Base-by-base conservation (phyloP, 2,329 filamentous ascomycete genomes). In the Graphilbum fragrans region DNA sequence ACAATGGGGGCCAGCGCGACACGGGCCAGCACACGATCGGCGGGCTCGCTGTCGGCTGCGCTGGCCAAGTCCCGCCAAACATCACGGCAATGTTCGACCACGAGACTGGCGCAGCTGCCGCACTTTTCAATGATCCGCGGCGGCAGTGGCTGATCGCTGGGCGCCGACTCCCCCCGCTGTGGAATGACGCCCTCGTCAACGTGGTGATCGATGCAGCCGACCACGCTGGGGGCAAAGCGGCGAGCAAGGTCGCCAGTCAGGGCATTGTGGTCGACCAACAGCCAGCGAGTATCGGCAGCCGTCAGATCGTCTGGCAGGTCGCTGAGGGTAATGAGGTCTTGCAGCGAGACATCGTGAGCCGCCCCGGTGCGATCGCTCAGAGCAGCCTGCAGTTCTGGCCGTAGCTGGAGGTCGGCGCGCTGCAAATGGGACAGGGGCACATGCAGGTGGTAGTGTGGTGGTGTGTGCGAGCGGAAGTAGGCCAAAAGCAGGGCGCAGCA, bases 251-350 rank as follows among this genome's bases (percentile, higher is more conserved):
- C 52, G 0, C 82, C 82, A 6, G 80, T 80, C 37, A 86, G 64
- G 1, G 66, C 69, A 55, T 92, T 92, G 64, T 92, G 86, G 60
- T 92, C 85, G 4, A 92, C 82, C 1, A 92, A 65, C 17, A 86
- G 61, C 82, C 82, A 87, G 38, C 64, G 65, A 2, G 81, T 80
- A 37, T 75, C 70, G 21, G 70, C 65, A 0, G 74, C 65, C 0
- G 57, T 51, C 11, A 82, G 55, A 33, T 54, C 59, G 4, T 51
- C 48, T 2, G 66, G 65, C 0, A 74, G 62, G n/a, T 70, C 66
- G 4, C 64, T 66, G 14, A 74, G 57, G 10, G 69, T 88, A 42
- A 87, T 68, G 0, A 92, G 65, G 47, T 87, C 77, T 6, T 64
- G 62, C 3, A 70, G 58, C 2, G 65, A 56, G 3, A 86, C 65